Base-by-base conservation (phyloP, 2,329 filamentous ascomycete genomes). In the Penicillium sp. region DNA sequence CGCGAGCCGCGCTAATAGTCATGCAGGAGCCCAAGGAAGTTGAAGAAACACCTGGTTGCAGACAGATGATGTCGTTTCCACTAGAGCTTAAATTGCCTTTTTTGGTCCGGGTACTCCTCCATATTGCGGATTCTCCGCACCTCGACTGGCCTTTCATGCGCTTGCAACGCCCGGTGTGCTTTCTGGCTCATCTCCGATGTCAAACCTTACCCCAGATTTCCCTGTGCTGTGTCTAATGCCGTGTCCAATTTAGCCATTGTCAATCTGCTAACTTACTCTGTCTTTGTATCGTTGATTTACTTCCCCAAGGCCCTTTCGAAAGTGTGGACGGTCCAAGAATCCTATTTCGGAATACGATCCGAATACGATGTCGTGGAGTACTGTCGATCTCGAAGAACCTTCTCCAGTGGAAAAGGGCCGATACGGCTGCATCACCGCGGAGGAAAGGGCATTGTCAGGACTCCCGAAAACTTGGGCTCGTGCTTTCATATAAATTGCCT, bases 91-190 rank as follows among this genome's bases (percentile, higher is more conserved):
- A 25, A 50, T 51, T 60, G 31, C 58, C 58, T 35, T 20, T 58
- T 61, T 55, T 15, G 52, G 47, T 48, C 39, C 55, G 59, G 59
- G 15, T 45, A 25, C 25, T 28, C 5, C 59, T 58, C 59, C 59
- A 58, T 60, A 54, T 45, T 41, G 39, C 37, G 11, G 4, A 39
- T 47, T 43, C 5, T 34, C 22, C 39, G 37, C n/a, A 17, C 42
- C 22, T 37, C 41, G 22, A 38, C 31, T 48, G 39, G 14, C 14
- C 42, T 51, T 55, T 31, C 10, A 5, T 55, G 12, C 22, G 35
- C 39, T 47, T 38, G 17, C 20, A 22, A 37, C 48, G 3, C 5
- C 20, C 20, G 11, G 12, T 50, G 31, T 37, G 48, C 8, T 22
- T 37, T 31, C 39, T 17, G 52, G 11, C 14, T 45, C 48, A 22